phyloP scores from a whole-genome alignment of 352 stramenopile species.

The Plasmopara viticola region DNA sequence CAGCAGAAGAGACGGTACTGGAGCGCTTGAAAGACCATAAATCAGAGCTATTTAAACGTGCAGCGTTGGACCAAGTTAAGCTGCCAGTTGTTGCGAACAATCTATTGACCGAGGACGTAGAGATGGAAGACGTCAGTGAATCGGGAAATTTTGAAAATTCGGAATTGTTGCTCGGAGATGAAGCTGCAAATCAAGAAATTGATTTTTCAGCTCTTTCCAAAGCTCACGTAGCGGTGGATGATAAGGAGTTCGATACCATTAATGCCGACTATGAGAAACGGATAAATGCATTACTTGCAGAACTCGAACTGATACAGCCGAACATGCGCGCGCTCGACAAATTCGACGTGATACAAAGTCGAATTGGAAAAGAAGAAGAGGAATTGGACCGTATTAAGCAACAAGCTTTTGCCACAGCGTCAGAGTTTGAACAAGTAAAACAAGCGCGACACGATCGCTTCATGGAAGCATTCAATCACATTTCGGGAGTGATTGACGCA shows the following conservation, averaged over 20 bases:
- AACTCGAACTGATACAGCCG: conserved; percentile 51
- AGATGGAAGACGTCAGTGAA: conserved; percentile 46
- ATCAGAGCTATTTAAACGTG: conserved; percentile 92
- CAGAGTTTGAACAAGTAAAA: conserved; percentile 78
- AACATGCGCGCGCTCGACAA: conserved; percentile 95
- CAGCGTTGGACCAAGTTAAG: conserved; percentile 92
- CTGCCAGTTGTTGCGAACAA: conserved; percentile 56
- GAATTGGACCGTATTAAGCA: conserved; percentile 72
- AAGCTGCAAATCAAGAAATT: conserved; percentile 55
- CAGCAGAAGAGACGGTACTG: conserved; percentile 85
- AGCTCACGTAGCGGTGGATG: conserved; percentile 55
- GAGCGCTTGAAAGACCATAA: conserved; percentile 92
- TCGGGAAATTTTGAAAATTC: conserved; percentile 23
- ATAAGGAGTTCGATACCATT: conserved; percentile 87
- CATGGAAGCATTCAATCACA: conserved; percentile 93
- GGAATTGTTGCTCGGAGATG: conserved; percentile 43
- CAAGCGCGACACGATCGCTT: conserved; percentile 71
- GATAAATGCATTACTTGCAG: conserved; percentile 7
- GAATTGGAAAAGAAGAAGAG: conserved; percentile 74
- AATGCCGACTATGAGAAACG: conserved; percentile 56
- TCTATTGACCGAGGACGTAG: conserved; percentile 34
- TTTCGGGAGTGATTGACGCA: conserved; percentile 89
- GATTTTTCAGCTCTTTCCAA: conserved; percentile 88
- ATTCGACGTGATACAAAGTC: conserved; percentile 77
- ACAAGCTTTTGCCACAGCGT: conserved; percentile 45